phyloP scores from a whole-genome alignment of 2,329 filamentous ascomycete genomes.

The Fusarium camptoceras region DNA sequence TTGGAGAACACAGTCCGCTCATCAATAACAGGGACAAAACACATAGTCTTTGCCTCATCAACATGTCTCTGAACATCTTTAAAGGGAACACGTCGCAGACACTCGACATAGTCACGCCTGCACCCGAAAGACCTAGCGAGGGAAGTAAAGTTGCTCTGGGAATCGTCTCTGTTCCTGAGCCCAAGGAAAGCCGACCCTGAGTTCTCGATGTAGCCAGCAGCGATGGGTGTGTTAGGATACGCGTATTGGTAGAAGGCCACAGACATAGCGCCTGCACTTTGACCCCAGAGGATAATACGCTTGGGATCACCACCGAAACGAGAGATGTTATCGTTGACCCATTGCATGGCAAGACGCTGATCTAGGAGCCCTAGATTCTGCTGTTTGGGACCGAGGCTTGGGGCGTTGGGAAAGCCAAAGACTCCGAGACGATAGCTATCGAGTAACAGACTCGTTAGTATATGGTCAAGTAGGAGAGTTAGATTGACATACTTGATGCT shows the following conservation, averaged over 20 bases:
- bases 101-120: background rate
- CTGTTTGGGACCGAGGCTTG: background rate
- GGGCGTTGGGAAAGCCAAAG: slow-evolving; percentile 10
- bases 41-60: background rate
- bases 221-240: slow-evolving; percentile 5
- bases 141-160: background rate
- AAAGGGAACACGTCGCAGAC: background rate
- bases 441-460: background rate
- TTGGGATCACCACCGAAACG: slow-evolving; percentile 1
- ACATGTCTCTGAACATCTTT: slow-evolving; percentile 6
- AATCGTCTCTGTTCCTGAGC: background rate
- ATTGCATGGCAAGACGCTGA: slow-evolving; percentile 12
- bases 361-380: slow-evolving; percentile 10
- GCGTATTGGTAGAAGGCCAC: slow-evolving; percentile 18
- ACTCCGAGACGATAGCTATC: slow-evolving; percentile 6
- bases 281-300: slow-evolving; percentile 8
- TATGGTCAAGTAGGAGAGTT: background rate
- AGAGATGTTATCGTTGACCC: slow-evolving; percentile 6
- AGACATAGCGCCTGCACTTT: slow-evolving; percentile 8
- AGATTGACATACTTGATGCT: slow-evolving; percentile 4
- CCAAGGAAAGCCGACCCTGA: slow-evolving; percentile 1
- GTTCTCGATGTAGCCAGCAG: slow-evolving; percentile 9
- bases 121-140: slow-evolving; percentile 6
- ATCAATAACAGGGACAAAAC: slow-evolving; percentile 8
- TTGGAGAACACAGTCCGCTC: slow-evolving; percentile 6